Conservation (phyloP, 2,329 filamentous ascomycete species). For the Lasiodiplodia sp. region DNA sequence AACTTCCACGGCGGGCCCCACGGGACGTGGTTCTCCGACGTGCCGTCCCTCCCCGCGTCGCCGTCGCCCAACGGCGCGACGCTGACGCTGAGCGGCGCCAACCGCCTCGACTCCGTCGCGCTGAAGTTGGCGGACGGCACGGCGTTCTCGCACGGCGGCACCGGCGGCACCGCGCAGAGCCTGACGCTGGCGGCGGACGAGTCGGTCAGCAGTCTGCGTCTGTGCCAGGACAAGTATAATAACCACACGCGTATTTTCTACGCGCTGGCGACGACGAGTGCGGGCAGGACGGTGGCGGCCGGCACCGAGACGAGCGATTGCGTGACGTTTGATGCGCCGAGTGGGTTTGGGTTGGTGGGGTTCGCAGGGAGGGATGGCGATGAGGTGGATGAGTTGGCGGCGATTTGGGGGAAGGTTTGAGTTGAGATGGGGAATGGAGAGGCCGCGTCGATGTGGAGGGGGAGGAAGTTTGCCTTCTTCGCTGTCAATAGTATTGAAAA, state of each 20-base stretch:
- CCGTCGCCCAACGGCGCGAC: conserved; percentile 44
- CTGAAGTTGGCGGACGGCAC: conserved; percentile 59
- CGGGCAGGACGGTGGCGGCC: conserved; percentile 54
- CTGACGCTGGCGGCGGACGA: conserved; percentile 58
- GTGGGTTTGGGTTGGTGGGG: conserved; percentile 62
- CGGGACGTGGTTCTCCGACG: conserved; percentile 64
- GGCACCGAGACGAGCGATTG: conserved; percentile 60
- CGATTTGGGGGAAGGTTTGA: conserved; percentile 36
- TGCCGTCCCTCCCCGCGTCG: conserved; percentile 45
- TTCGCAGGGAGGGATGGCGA: conserved; percentile 61
- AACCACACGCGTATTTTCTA: conserved; percentile 63
- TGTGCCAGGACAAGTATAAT: conserved; percentile 61
- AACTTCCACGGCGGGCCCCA: conserved; percentile 58
- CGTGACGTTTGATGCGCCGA: conserved; percentile 54
- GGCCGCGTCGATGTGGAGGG: no score
- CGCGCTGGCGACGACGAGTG: conserved; percentile 61
- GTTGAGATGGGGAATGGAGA: no score
- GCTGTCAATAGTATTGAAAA: not conserved
- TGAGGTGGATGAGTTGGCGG: conserved; percentile 63
- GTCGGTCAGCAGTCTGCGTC: conserved; percentile 56
- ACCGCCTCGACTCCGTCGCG: conserved; percentile 60
- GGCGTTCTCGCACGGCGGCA: conserved; percentile 61
- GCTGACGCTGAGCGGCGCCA: conserved; percentile 55
- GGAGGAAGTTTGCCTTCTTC: not conserved
- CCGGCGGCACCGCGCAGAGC: conserved; percentile 54